These are phyloP conservation scores for Schizonepeta tenuifolia DNA, from an alignment of 257 asterid genomes.

Conservation along the genomic window DNA sequence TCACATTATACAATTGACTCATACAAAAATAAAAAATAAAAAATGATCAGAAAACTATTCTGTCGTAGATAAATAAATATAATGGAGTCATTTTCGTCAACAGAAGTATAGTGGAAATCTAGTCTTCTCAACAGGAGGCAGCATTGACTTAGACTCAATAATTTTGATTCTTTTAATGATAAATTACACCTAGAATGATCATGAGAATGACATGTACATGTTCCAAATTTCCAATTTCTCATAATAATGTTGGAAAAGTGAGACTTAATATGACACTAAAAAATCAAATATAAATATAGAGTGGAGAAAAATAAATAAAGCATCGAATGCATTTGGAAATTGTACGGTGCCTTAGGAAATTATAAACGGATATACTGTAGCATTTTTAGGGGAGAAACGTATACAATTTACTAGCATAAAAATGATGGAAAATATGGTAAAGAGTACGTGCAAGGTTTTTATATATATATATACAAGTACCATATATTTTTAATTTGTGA, in stretches of 20 bases:
- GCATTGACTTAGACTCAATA: slow-evolving; percentile 1
- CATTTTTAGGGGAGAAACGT: too few species aligned
- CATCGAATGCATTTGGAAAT: not conserved
- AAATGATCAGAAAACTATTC: not conserved
- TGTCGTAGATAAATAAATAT: not conserved
- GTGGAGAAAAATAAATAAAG: not conserved
- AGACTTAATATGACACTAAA: too few species aligned
- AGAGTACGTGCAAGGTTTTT: too few species aligned
- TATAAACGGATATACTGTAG: too few species aligned
- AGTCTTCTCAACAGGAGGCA: not conserved
- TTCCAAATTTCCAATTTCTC: not conserved
- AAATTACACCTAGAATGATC: not conserved
- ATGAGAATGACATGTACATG: not conserved
- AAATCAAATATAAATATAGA: too few species aligned
- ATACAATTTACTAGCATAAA: too few species aligned
- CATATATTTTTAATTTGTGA: not conserved
- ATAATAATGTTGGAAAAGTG: not conserved
- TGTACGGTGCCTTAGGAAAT: too few species aligned
- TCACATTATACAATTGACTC: too few species aligned
- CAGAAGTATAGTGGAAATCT: slow-evolving; percentile 2
- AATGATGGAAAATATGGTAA: too few species aligned
- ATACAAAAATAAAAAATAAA: not conserved
- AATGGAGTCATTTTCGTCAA: slow-evolving; percentile 7
- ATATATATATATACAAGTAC: too few species aligned
- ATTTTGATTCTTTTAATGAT: not conserved